Evolutionary conservation across 176 grass and related monocot species (phyloP), one percentile per base, ranked within the genome.

Genomic region (Musa itinerans): DNA sequence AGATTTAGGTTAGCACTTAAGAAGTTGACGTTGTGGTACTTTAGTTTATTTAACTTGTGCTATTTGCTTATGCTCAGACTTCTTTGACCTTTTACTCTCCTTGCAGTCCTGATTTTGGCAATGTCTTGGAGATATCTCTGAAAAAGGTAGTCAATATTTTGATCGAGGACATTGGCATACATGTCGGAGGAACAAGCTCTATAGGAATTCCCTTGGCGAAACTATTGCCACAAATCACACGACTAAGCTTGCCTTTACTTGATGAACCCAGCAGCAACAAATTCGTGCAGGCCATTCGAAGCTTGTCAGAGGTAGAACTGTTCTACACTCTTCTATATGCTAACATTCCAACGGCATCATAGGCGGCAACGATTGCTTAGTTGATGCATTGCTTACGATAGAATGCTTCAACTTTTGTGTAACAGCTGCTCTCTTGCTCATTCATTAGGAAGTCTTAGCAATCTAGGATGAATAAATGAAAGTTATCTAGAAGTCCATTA

Each of bases 311-410:
- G 82, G 91, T 95, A 53, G 86, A 86, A 54, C 86, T 95, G 73
- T 99, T 99, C 78, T 94, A 89, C 81, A 88, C 96, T 25, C 88
- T 99, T 53, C 85, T 99, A 14, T 99, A 94, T 20, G 88, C 96
- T 6, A 91, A 95, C 73, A 92, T 92, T 81, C 83, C 76, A 19
- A 6, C 50, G 12, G 20, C 25, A 1, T 17, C 3, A 2, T 74
- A 74, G 20, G 23, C 9, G 16, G 1, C 2, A 34, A 1, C 14
- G 0, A 13, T 43, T 43, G 34, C 34, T 43, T 43, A 43, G 34
- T 43, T 43, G 34, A 43, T 6, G 34, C 0, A 4, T 43, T 43
- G 34, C 34, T 43, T 4, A 43, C 4, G 34, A 4, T 43, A 43
- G 34, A 43, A 43, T 0, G 3, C 34, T 0, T 3, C 34, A 43